Evolutionary conservation across 352 stramenopile species (phyloP), one percentile per base, ranked within the genome.

Genomic region (Phytophthora ohioensis): DNA sequence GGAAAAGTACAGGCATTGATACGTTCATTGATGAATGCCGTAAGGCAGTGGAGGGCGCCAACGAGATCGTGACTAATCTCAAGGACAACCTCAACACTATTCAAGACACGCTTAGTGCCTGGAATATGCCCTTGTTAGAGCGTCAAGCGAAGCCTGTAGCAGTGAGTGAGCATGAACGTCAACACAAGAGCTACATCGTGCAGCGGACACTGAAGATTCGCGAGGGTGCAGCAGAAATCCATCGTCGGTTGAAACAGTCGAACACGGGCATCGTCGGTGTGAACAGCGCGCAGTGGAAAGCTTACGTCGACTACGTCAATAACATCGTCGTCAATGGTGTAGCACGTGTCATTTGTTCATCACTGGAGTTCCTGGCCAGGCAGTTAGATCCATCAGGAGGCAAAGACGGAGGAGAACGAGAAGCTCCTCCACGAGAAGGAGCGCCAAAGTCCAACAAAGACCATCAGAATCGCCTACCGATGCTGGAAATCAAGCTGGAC

Each of bases 271-370:
- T 99, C 34, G 91, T 98, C 10, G 83, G 88, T 11, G 96, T 97
- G 42, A 98, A 98, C 67, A 94, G 87, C 31, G 96, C 95, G n/a
- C 87, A 99, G 74, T 99, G 97, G 97, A 97, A 95, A 57, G 92
- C 91, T 12, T 99, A 99, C 67, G 91, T 99, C 17, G 95, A 99
- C 71, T 99, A 99, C 65, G 93, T 99, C 51, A 99, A 99, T 78
- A 98, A 97, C 72, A 96, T 99, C 15, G 95, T 99, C 12, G 92
- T 99, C 13, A 90, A 95, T 49, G 97, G 97, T 21, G 85, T 99
- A 3, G 92, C 96, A 0, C 84, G 84, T 2, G 87, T 93, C 55
- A 94, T 96, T 52, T 94, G 85, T 46, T 93, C 85, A 5, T 94
- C 85, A 8, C 75, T 96, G 2, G 85, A 98, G 60, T 99, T 97